Evolutionary conservation across 169 alveolate species (phyloP).

Genomic region (Plasmodium adleri): DNA sequence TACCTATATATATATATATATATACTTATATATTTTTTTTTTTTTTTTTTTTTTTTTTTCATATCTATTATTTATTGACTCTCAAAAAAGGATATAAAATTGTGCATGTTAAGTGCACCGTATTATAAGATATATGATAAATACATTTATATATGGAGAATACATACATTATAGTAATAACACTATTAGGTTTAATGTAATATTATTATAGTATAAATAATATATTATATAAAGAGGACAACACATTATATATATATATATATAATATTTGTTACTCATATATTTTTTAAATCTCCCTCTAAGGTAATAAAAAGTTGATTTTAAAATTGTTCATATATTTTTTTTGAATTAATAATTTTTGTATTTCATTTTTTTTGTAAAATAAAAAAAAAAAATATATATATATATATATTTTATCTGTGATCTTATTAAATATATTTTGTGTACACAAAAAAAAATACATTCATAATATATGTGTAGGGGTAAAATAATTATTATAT

Average conservation of each 20-base stretch:
- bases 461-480: slow-evolving; percentile 7
- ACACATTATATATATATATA: too few relatives aligned
- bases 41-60: neutral
- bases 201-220: too few relatives aligned
- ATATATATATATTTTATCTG: neutral
- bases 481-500: slow-evolving; percentile 7
- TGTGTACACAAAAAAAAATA: neutral
- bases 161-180: too few relatives aligned
- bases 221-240: too few relatives aligned
- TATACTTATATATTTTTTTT: neutral
- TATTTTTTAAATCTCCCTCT: too few relatives aligned
- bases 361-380: too few relatives aligned
- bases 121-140: neutral
- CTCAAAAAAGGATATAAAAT: slow-evolving; percentile 5
- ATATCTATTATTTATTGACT: neutral
- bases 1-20: neutral
- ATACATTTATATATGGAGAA: neutral
- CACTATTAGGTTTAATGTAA: too few relatives aligned
- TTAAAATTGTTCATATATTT: too few relatives aligned
- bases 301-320: too few relatives aligned
- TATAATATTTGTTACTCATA: too few relatives aligned
- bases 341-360: too few relatives aligned
- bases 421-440: slow-evolving; percentile 14
- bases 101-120: slow-evolving; percentile 40
- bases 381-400: too few relatives aligned